Conservation (phyloP, 768 basidiomycete species). For the Pilatotrama ljubarskyi region DNA sequence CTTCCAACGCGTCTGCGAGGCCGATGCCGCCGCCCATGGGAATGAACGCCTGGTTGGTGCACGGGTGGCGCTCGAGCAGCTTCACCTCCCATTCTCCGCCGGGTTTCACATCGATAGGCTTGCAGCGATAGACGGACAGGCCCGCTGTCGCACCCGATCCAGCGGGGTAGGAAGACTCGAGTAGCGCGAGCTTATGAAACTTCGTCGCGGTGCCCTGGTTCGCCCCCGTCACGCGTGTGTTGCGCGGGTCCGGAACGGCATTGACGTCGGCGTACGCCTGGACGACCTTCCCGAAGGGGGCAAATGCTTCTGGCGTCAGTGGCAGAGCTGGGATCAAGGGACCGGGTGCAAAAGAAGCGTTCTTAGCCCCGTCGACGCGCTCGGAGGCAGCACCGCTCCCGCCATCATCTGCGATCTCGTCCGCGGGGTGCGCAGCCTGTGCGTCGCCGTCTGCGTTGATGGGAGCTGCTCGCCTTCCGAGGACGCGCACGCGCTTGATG, state of each 20-base stretch:
- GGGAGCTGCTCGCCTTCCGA: conserved; percentile 53
- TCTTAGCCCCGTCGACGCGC: not conserved
- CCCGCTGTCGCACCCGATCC: conserved; percentile 58
- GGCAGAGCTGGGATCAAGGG: conserved; percentile 55
- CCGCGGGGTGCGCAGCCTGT: conserved; percentile 6
- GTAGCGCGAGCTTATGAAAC: conserved; percentile 86
- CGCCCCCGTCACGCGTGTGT: conserved; percentile 71
- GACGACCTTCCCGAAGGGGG: conserved; percentile 86
- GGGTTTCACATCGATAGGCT: conserved; percentile 50
- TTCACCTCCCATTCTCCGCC: conserved; percentile 57
- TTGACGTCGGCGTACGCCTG: conserved; percentile 77
- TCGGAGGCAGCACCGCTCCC: conserved; percentile 14
- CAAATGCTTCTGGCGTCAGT: conserved; percentile 84
- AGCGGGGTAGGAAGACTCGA: conserved; percentile 64
- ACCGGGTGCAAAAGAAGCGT: not conserved
- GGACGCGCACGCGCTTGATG: conserved; percentile 85
- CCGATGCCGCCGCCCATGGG: conserved; percentile 74
- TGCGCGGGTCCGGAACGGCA: conserved; percentile 61
- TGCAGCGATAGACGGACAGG: conserved; percentile 84
- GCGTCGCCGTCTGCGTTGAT: conserved; percentile 2
- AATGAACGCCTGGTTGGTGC: conserved; percentile 90
- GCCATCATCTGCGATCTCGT: conserved; percentile 9
- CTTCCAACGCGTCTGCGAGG: conserved; percentile 46
- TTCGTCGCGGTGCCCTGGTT: conserved; percentile 92
- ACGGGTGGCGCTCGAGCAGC: conserved; percentile 86